Percentiles rank a stretch among this genome's conserved stretches.
Conservation (phyloP, 495 filamentous ascomycete species). For the Penicillium arizonense region DNA sequence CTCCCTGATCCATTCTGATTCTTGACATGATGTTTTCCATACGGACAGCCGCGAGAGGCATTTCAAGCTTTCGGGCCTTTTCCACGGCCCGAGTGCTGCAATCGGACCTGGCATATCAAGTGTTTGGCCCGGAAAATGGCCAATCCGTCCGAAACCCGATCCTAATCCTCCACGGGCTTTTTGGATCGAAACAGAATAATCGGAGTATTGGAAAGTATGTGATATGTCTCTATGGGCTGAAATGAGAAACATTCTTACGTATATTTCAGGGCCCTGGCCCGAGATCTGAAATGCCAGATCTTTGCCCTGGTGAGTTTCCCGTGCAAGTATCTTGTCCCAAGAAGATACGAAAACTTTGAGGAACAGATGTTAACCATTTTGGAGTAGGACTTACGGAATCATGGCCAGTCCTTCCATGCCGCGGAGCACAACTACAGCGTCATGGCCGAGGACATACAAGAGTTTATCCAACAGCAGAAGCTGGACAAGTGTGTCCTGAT, state of each 20-base stretch:
- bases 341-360: neutral
- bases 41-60: conserved; percentile 16
- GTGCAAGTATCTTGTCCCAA: neutral
- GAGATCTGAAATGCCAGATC: conserved; percentile 75
- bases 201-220: conserved; percentile 93
- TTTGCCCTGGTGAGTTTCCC: conserved; percentile 70
- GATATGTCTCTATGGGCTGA: too few relatives aligned
- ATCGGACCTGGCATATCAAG: conserved; percentile 40
- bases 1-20: neutral
- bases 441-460: conserved; percentile 84
- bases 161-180: conserved; percentile 89
- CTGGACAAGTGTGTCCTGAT: conserved; percentile 73
- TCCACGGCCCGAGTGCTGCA: conserved; percentile 32
- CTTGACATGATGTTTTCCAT: conserved; percentile 18
- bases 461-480: conserved; percentile 74
- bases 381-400: conserved; percentile 83
- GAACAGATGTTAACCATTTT: neutral
- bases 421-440: conserved; percentile 74
- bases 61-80: conserved; percentile 29
- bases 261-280: conserved; percentile 66
- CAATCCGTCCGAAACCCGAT: conserved; percentile 58
- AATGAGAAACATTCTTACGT: conserved; percentile 9
- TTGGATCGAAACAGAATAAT: conserved; percentile 96
- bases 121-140: conserved; percentile 39
- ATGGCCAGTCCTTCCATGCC: conserved; percentile 84